phyloP scores from a whole-genome alignment of 2,329 filamentous ascomycete species.

The Aspergillus brasiliensis region DNA sequence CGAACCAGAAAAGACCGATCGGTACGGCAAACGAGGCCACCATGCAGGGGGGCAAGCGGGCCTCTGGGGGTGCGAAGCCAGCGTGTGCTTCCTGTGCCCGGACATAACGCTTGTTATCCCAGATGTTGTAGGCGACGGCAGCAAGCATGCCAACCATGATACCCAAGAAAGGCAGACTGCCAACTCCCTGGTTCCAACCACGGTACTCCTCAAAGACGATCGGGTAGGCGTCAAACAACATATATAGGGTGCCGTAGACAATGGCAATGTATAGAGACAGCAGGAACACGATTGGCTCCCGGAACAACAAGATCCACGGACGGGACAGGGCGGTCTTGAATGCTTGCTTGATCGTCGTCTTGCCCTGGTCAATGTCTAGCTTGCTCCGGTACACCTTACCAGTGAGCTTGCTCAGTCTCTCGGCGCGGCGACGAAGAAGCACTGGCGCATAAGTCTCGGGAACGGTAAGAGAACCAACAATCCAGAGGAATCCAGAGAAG shows the following conservation, averaged over 20 bases:
- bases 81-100: constrained; percentile 47
- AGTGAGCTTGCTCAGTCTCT: constrained; percentile 50
- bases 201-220: constrained; percentile 52
- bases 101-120: constrained; percentile 45
- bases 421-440: constrained; percentile 53
- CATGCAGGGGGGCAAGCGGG: constrained; percentile 54
- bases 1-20: constrained; percentile 61
- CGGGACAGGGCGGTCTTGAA: constrained; percentile 53
- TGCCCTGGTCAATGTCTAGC: constrained; percentile 45
- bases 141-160: constrained; percentile 47
- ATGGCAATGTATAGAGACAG: constrained; percentile 56
- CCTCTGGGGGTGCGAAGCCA: constrained; percentile 65
- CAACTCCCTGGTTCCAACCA: constrained; percentile 50
- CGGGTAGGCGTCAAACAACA: constrained; percentile 56
- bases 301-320: constrained; percentile 52
- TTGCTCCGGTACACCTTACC: constrained; percentile 53
- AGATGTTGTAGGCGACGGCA: constrained; percentile 45
- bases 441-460: constrained; percentile 52
- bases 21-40: constrained; percentile 56
- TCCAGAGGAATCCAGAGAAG: constrained; percentile 63
- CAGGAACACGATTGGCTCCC: constrained; percentile 54
- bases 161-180: constrained; percentile 53
- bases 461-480: constrained; percentile 32
- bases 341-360: constrained; percentile 40
- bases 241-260: constrained; percentile 56